These are phyloP conservation scores for Tolypocladium pustulatum DNA, from an alignment of 2,329 filamentous ascomycete genomes.

Conservation along the genomic window DNA sequence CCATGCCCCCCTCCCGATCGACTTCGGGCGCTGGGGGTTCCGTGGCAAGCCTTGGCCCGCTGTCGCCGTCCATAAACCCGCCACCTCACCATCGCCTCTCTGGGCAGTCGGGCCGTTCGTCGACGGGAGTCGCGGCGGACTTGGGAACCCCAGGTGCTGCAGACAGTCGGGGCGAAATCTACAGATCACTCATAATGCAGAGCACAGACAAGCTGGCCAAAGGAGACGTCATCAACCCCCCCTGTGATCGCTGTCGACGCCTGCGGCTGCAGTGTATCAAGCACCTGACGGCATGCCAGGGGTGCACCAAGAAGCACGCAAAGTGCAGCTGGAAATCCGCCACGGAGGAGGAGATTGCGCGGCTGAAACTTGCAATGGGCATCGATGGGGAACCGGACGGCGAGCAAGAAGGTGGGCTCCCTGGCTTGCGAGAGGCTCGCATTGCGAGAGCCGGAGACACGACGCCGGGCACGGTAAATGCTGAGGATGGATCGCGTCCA, in stretches of 20 bases:
- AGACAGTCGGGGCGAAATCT: constrained; percentile 18
- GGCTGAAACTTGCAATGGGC: constrained; percentile 17
- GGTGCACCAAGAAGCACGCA: constrained; percentile 83
- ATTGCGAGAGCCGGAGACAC: background rate
- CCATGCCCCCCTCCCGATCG: constrained; percentile 14
- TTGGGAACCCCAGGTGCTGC: constrained; percentile 10
- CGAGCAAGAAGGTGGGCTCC: constrained; percentile 7
- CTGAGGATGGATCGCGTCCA: constrained; percentile 1
- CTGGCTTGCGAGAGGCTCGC: background rate
- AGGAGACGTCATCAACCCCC: constrained; percentile 66
- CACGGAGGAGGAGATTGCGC: constrained; percentile 54
- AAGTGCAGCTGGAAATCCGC: constrained; percentile 80
- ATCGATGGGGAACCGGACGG: constrained; percentile 1
- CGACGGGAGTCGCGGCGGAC: constrained; percentile 13
- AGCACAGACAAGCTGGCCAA: constrained; percentile 66
- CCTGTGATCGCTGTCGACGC: constrained; percentile 73
- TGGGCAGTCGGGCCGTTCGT: constrained; percentile 5
- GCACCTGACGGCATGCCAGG: constrained; percentile 75
- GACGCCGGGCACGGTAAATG: background rate
- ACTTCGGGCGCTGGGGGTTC: constrained; percentile 16
- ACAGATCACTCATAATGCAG: constrained; percentile 53
- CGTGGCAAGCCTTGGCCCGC: constrained; percentile 11
- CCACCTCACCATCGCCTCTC: constrained; percentile 9
- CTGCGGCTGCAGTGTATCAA: constrained; percentile 76
- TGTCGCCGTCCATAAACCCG: constrained; percentile 14